Conservation (phyloP, 31 red algal species). For the Porphyra umbilicalis region DNA sequence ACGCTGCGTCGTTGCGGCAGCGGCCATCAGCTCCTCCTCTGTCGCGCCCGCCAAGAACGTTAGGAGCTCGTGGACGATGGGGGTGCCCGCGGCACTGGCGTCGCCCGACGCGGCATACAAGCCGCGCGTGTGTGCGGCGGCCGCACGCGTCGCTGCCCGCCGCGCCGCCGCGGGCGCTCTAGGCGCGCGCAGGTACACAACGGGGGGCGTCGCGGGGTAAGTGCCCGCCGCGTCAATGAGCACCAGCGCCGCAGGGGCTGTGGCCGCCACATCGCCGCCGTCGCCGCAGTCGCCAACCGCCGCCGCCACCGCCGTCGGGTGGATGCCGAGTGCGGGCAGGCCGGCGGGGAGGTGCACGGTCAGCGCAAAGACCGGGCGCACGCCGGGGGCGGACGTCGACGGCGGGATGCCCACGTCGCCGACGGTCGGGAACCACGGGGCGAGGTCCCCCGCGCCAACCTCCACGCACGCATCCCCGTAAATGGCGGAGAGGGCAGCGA, state of each 20-base stretch:
- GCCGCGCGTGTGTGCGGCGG: slow-evolving; percentile 16
- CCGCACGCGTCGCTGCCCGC: slow-evolving; percentile 50
- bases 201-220: slow-evolving; percentile 60
- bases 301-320: background rate
- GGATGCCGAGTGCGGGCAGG: background rate
- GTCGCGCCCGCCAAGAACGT: slow-evolving; percentile 31
- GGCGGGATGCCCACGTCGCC: background rate
- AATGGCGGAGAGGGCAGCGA: slow-evolving; percentile 42
- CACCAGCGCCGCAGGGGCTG: background rate
- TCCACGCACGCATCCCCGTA: slow-evolving; percentile 12
- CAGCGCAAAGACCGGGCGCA: background rate
- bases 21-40: slow-evolving; percentile 23
- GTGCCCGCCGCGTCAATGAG: slow-evolving; percentile 44
- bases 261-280: background rate
- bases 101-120: background rate
- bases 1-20: background rate
- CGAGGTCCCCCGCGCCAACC: background rate
- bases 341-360: background rate
- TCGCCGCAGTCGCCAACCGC: background rate
- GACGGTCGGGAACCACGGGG: background rate
- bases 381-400: background rate
- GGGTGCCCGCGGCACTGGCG: background rate
- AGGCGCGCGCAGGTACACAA: slow-evolving; percentile 5
- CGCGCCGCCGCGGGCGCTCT: slow-evolving; percentile 8
- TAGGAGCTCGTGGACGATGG: slow-evolving; percentile 31